Base-by-base conservation (phyloP, 371 early-diverging fungal genomes). In the Chytridium lagenaria region DNA sequence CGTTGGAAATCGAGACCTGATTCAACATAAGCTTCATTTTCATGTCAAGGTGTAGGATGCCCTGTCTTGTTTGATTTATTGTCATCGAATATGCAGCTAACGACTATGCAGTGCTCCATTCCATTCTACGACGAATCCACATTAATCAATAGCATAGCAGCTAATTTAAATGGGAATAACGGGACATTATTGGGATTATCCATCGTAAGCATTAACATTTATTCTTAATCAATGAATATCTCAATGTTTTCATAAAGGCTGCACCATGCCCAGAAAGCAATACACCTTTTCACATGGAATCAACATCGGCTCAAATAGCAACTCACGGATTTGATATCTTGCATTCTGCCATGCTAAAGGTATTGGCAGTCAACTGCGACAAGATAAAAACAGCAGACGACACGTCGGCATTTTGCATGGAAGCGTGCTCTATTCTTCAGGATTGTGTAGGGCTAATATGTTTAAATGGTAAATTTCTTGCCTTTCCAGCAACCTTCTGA, bases 301-400 rank as follows among this genome's bases (percentile, higher is more conserved):
- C 68, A n/a, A 65, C 61, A 15, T 67, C 68, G 16, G 39, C 68
- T 2, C 26, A 44, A 2, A 50, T 76, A 36, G 71, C 76, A 33
- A 61, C 76, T 22, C 49, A 75, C 68, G 72, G 67, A 23, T 76
- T 76, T 68, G 76, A 76, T 44, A 33, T 72, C 36, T 76, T 76
- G 36, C 68, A 68, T 44, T 34, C 69, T 2, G 72, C 71, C 7
- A 55, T 72, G 22, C 55, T 76, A 5, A 71, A 59, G 3, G 76
- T 68, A 15, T 30, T 76, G 10, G 61, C 72, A 0, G 1, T 37
- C 1, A 76, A 76, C 37, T 76, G 69, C 69, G 26, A 30, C 26
- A 68, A 72, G 26, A 40, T 55, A 23, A 31, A 34, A 23, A 31
- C 68, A 0, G 39, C 49, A 1, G 64, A 52, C 15, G 37, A 68